Evolutionary conservation across 2,329 filamentous ascomycete species (phyloP), one percentile per base, ranked within the genome.

Genomic region (Alternaria solani): DNA sequence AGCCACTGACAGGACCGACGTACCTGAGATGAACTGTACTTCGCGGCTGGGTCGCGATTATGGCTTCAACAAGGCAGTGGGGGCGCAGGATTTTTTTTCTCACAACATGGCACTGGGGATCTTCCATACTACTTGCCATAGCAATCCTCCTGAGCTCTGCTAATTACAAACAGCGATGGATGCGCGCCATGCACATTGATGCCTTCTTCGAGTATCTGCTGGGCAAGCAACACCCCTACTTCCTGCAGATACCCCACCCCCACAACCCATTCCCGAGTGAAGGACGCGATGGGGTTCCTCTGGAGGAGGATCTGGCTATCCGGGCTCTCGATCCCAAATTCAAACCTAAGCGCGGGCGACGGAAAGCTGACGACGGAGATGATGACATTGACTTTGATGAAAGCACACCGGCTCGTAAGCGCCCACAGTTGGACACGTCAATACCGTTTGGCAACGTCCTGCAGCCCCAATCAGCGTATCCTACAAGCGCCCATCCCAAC

Each of bases 141-240:
- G 12, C 49, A 18, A 18, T 14, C 25, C 18, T 41, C n/a, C 7
- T 20, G 38, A 36, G 11, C 20, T 34, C 20, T 44, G 55, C 64
- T 70, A 54, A 64, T 54, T 36, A 48, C 57, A 47, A 26, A 30
- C 39, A 92, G 91, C 89, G 94, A 74, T 97, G 94, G 94, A 95
- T 97, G 92, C 92, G 93, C 75, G 94, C 93, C 5, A 94, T 96
- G 91, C 94, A 97, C 76, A 88, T 97, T 53, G 92, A 96, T 82
- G 91, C 93, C 11, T 97, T 97, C 76, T 97, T 97, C 72, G 93
- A 96, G 75, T 97, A 93, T 75, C 87, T 96, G 20, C 84, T 94
- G 63, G 88, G 88, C 49, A 93, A 93, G 65, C 82, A 86, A 26
- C 93, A 96, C 77, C 80, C 87, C 0, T 97, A 97, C 78, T 96